Conservation (phyloP, 2,329 filamentous ascomycete species). For the Beauveria australis region DNA sequence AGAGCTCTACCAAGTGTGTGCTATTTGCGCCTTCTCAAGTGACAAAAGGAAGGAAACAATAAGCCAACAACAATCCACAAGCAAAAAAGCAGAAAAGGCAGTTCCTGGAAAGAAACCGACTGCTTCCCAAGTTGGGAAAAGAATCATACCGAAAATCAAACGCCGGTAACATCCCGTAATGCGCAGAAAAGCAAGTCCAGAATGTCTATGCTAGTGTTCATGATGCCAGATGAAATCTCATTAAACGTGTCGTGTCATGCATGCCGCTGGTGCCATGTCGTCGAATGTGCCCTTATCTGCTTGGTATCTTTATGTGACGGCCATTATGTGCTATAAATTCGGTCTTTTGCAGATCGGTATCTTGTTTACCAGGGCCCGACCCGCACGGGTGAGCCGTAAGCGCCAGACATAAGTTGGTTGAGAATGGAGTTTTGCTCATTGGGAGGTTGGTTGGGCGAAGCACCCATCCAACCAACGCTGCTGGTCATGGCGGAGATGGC, state of each 20-base stretch:
- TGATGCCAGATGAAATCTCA: constrained; percentile 24
- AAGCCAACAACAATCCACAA: constrained; percentile 16
- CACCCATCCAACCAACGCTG: constrained; percentile 71
- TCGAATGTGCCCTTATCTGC: background rate
- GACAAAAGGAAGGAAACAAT: constrained; percentile 23
- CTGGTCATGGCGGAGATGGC: constrained; percentile 70
- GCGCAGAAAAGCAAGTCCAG: constrained; percentile 21
- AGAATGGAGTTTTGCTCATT: constrained; percentile 49
- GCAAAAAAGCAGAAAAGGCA: background rate
- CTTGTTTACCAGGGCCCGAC: constrained; percentile 53
- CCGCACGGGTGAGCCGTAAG: constrained; percentile 50
- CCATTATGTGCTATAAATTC: constrained; percentile 10
- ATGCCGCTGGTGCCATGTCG: constrained; percentile 1
- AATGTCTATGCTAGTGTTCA: constrained; percentile 29
- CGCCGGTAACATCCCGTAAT: constrained; percentile 23
- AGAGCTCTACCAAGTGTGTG: background rate
- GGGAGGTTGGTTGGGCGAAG: constrained; percentile 21
- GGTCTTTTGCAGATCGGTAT: background rate
- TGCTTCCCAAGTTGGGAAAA: background rate
- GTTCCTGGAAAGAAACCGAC: background rate
- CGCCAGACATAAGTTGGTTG: constrained; percentile 53
- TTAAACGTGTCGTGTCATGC: constrained; percentile 22
- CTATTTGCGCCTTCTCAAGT: constrained; percentile 7
- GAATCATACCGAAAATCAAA: constrained; percentile 17
- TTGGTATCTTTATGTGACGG: constrained; percentile 10